Evolutionary conservation across 441 rosid genomes (phyloP), one percentile per base, ranked within the genome.

Genomic region (Euphorbia neoarborescens): DNA sequence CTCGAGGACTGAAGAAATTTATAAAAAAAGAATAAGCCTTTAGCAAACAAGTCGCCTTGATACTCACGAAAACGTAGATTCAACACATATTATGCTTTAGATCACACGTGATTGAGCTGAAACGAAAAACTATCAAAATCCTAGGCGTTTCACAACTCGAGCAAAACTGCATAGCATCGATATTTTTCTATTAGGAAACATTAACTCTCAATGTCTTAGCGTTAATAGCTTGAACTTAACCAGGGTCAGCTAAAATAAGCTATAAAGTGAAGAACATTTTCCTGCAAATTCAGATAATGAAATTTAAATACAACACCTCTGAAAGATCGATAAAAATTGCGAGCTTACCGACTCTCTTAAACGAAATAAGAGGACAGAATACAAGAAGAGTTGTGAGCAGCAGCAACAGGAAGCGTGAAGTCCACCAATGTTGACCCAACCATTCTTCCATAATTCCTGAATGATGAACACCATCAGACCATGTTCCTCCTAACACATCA

Each of bases 351-450:
- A 86, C 86, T 20, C 85, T 85, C 70, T 81, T 85, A 73, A 85
- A 82, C 2, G 87, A 88, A 70, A 86, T 76, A 60, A 88, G 86
- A 50, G 89, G 88, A 66, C 78, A 72, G 27, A 86, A 84, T 59
- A 88, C 87, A 28, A 87, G 60, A 68, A 85, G 71, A 1, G 85
- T 79, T 37, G 89, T 82, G 57, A 80, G 79, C 28, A 84, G 68
- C 61, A 88, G 75, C 82, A 85, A 75, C 66, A 77, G 40, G 28
- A 70, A 81, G 28, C 87, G 86, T 11, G 85, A 40, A 37, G 86
- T 85, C 88, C 85, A 88, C 89, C 86, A 81, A 20, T 73, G 81
- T 62, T 69, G 78, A 71, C 87, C 85, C 28, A 85, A 72, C 91
- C 89, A 89, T 75, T 85, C 85, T 68, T 82, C 85, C 63, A 80